Conservation (phyloP, 2,329 filamentous ascomycete genomes). For the Pseudopyricularia javanii region DNA sequence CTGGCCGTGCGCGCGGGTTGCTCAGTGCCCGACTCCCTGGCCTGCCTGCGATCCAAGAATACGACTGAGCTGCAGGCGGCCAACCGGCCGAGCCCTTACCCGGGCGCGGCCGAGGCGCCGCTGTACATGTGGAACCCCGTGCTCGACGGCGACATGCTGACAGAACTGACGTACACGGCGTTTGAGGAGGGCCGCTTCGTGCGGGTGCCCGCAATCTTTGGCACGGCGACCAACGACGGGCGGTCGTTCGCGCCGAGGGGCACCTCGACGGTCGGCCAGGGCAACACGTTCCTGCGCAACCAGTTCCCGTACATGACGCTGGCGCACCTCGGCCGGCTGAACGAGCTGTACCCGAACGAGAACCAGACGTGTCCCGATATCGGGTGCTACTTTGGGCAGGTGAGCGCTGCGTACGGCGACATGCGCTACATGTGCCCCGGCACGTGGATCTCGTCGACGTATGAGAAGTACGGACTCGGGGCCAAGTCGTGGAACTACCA, state of each 20-base stretch:
- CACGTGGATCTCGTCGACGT: constrained; percentile 34
- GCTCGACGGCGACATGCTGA: constrained; percentile 39
- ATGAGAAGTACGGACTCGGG: constrained; percentile 12
- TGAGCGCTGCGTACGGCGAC: constrained; percentile 48
- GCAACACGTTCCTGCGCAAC: constrained; percentile 40
- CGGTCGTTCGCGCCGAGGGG: constrained; percentile 43
- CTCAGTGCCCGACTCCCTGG: constrained; percentile 16
- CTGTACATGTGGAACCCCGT: constrained; percentile 41
- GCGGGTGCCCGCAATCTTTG: constrained; percentile 39
- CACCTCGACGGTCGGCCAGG: constrained; percentile 13
- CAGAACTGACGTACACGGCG: constrained; percentile 33
- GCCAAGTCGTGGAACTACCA: constrained; percentile 51
- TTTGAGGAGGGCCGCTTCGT: constrained; percentile 37
- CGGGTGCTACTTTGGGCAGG: constrained; percentile 46
- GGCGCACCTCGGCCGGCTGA: constrained; percentile 36
- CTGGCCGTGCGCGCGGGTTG: constrained; percentile 31
- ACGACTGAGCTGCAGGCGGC: constrained; percentile 25
- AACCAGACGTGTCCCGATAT: constrained; percentile 30
- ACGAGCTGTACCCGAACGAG: constrained; percentile 41
- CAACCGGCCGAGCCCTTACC: constrained; percentile 27
- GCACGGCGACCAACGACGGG: constrained; percentile 53
- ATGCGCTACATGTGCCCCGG: constrained; percentile 54
- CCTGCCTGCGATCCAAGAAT: constrained; percentile 31
- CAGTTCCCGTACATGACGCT: constrained; percentile 44
- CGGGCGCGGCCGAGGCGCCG: constrained; percentile 21